Evolutionary conservation across 208 protist species (phyloP), one percentile per base, ranked within the genome.

Genomic region (Trypanosoma rangeli): DNA sequence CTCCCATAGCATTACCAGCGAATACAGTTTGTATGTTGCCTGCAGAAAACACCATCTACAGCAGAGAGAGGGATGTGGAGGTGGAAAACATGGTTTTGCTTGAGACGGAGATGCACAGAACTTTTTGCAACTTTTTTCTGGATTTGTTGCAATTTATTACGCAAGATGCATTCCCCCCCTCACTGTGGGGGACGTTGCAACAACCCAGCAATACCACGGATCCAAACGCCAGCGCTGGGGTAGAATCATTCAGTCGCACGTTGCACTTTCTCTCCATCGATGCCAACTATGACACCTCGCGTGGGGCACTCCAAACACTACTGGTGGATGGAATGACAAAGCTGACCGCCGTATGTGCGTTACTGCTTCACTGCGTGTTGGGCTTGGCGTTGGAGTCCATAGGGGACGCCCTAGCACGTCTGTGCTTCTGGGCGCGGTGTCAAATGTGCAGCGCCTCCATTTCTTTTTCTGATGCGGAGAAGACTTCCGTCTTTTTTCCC

Each of bases 211-310:
- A 46, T 53, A 58, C 4, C 50, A 5, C 26, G 31, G 54, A 61
- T 57, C 0, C 26, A 33, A 66, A 63, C 10, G n/a, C 7, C 24
- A 48, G 18, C 22, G 16, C 16, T 49, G 49, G n/a, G 58, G 50
- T 15, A 13, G 63, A 70, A 29, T 39, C 62, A 4, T 59, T 85
- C 24, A 87, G 59, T 76, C 84, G 74, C 28, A 86, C 85, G 16
- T 60, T 78, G 4, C 75, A 82, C 58, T 93, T 88, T 72, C 76
- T 81, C 7, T 64, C 73, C 35, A 73, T 93, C 49, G 87, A 93
- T 44, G 60, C 66, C 29, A 85, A 85, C 69, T 90, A 88, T 68
- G 73, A 72, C 52, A 16, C 18, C 15, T 82, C 76, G 42, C 55
- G 67, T 49, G 68, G 60, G n/a, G 49, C 61, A 49, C 44, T 70